phyloP scores from a whole-genome alignment of 2,329 filamentous ascomycete genomes.

The Ceratocystis harringtonii region DNA sequence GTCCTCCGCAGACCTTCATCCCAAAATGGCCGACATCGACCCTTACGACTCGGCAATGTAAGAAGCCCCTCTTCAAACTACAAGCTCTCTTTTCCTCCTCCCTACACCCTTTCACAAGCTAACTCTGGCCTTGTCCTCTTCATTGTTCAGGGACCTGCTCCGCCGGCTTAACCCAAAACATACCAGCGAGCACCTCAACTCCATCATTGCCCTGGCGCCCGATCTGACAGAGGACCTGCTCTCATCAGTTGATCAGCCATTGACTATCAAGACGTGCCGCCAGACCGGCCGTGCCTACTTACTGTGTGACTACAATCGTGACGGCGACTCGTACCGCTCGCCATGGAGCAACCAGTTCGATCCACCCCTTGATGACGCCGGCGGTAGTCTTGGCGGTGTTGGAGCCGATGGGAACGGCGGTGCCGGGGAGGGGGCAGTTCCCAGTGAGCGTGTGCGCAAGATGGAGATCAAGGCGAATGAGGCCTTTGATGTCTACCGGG shows the following conservation, averaged over 20 bases:
- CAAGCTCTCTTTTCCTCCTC: conserved; percentile 9
- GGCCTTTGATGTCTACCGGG: conserved; percentile 91
- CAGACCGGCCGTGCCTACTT: conserved; percentile 90
- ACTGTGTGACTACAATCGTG: conserved; percentile 98
- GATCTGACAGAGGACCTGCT: conserved; percentile 94
- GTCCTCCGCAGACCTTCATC: neutral
- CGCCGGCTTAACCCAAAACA: conserved; percentile 92
- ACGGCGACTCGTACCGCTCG: conserved; percentile 92
- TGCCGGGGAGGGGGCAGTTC: conserved; percentile 65
- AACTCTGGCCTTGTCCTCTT: conserved; percentile 1
- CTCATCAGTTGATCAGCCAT: conserved; percentile 90
- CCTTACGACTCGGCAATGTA: conserved; percentile 67
- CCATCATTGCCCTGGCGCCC: conserved; percentile 76
- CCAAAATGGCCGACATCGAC: conserved; percentile 39
- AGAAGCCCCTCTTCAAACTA: conserved; percentile 22
- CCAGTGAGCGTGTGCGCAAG: conserved; percentile 77
- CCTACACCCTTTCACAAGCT: conserved; percentile 8
- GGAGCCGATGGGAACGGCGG: conserved; percentile 39
- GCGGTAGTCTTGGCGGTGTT: conserved; percentile 32
- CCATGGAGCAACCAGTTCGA: conserved; percentile 99
- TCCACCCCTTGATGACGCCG: conserved; percentile 56
- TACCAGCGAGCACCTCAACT: conserved; percentile 73
- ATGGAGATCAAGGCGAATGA: conserved; percentile 92
- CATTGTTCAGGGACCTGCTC: conserved; percentile 65
- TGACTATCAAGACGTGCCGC: conserved; percentile 70